phyloP scores from a whole-genome alignment of 2,329 filamentous ascomycete genomes.

The Aspergillus texensis region DNA sequence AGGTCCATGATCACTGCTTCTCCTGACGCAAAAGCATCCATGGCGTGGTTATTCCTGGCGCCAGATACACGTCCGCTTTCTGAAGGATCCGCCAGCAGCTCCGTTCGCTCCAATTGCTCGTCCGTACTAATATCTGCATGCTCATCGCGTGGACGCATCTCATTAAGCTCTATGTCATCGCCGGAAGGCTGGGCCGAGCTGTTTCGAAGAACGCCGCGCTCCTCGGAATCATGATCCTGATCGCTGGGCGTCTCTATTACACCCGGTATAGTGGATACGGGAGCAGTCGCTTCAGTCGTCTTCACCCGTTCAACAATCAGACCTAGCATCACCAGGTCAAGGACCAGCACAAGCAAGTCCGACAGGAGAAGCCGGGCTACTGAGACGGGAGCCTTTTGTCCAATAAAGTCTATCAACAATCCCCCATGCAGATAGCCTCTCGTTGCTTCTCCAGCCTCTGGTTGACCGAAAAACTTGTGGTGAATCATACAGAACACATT shows the following conservation, averaged over 20 bases:
- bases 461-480: slow-evolving; percentile 57
- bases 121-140: slow-evolving; percentile 14
- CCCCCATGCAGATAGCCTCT: slow-evolving; percentile 64
- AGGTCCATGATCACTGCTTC: slow-evolving; percentile 42
- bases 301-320: slow-evolving; percentile 56
- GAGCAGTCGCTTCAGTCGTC: slow-evolving; percentile 36
- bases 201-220: slow-evolving; percentile 55
- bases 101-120: slow-evolving; percentile 32
- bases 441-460: slow-evolving; percentile 54
- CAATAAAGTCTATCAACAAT: slow-evolving; percentile 66
- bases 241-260: slow-evolving; percentile 26
- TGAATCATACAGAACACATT: slow-evolving; percentile 60
- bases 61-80: slow-evolving; percentile 23
- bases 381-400: slow-evolving; percentile 60
- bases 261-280: slow-evolving; percentile 14
- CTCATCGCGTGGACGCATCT: slow-evolving; percentile 29
- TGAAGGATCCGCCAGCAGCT: slow-evolving; percentile 38
- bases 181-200: slow-evolving; percentile 37
- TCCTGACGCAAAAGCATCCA: slow-evolving; percentile 42
- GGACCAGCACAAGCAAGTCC: slow-evolving; percentile 56
- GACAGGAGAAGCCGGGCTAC: slow-evolving; percentile 55
- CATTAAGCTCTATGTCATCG: slow-evolving; percentile 46
- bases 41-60: slow-evolving; percentile 35
- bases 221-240: slow-evolving; percentile 63
- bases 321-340: slow-evolving; percentile 62